phyloP scores from a whole-genome alignment of 2,329 filamentous ascomycete genomes.

The Aspergillus pseudoviridinutans region DNA sequence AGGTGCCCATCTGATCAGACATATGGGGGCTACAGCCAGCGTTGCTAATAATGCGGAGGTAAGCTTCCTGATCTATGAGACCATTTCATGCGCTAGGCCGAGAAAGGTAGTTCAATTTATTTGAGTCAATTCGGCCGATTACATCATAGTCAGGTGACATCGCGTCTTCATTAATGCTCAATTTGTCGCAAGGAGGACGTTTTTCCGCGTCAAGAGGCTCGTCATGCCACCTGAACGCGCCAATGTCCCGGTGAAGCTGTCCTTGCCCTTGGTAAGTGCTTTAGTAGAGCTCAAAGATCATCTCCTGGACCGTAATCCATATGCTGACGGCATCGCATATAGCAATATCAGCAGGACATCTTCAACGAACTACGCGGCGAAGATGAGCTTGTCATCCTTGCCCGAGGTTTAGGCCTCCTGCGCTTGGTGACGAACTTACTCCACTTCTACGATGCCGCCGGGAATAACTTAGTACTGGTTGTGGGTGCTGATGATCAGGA shows the following conservation, averaged over 20 bases:
- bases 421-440: constrained; percentile 93
- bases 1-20: too few species aligned
- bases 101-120: neutral
- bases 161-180: neutral
- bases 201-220: constrained; percentile 21
- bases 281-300: neutral
- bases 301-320: neutral
- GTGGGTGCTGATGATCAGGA: constrained; percentile 89
- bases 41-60: too few species aligned
- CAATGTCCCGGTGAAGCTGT: constrained; percentile 57
- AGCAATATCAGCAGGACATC: constrained; percentile 89
- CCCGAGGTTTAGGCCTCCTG: constrained; percentile 85
- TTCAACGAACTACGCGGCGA: constrained; percentile 86
- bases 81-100: neutral
- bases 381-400: constrained; percentile 90
- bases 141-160: neutral
- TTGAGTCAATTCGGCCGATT: neutral
- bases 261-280: constrained; percentile 53
- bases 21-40: too few species aligned
- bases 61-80: neutral
- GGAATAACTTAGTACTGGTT: constrained; percentile 85
- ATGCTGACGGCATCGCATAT: constrained; percentile 15
- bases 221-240: constrained; percentile 41
- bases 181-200: neutral
- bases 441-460: constrained; percentile 93